Conservation (phyloP, 169 alveolate genomes). For the Perkinsus chesapeaki region DNA sequence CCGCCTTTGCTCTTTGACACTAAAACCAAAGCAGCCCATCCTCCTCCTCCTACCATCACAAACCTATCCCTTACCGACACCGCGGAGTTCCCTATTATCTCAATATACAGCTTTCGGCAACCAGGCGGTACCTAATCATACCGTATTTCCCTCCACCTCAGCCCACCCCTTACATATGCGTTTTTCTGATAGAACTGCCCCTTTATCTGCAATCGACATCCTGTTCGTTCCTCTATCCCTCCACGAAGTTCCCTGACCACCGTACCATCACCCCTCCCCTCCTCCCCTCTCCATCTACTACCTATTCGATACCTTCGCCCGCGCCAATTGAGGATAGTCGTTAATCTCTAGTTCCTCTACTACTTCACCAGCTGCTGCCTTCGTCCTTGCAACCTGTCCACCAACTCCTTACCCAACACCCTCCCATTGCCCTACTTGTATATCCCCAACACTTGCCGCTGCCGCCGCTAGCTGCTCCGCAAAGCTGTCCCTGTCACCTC, state of each 20-base stretch:
- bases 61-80: not conserved
- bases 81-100: not conserved
- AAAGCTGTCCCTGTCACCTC: not conserved
- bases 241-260: not conserved
- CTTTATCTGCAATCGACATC: not conserved
- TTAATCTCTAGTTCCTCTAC: slow-evolving; percentile 78
- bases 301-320: not conserved
- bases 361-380: slow-evolving; percentile 45
- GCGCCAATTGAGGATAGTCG: slow-evolving; percentile 76
- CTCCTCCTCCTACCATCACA: not conserved
- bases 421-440: not conserved
- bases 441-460: not conserved
- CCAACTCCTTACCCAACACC: not conserved
- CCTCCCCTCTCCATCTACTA: not conserved
- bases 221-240: not conserved
- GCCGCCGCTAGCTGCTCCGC: not conserved
- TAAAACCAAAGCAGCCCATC: not conserved
- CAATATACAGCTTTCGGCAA: not conserved
- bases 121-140: not conserved
- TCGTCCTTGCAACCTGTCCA: not conserved
- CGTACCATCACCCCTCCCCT: not conserved
- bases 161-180: not conserved
- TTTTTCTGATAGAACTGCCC: not conserved
- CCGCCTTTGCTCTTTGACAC: not conserved
- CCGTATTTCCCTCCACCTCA: not conserved